Conservation (phyloP, 2,329 filamentous ascomycete species). For the Calycina herbarum region DNA sequence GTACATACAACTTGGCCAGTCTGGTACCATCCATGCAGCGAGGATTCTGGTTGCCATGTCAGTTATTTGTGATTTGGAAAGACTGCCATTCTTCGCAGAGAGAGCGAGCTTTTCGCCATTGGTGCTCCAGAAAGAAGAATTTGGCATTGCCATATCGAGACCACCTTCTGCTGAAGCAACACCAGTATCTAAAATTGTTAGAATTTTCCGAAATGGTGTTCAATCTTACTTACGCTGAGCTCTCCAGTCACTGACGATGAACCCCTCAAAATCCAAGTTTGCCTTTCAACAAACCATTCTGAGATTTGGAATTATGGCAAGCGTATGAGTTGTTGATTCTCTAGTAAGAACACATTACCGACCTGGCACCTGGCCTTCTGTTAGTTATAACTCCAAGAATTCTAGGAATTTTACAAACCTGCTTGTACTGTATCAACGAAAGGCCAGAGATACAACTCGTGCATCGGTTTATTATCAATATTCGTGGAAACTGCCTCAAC, state of each 20-base stretch:
- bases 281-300: constrained; percentile 79
- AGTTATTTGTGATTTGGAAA: constrained; percentile 55
- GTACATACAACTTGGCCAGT: constrained; percentile 51
- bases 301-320: constrained; percentile 73
- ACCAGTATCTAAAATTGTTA: not conserved
- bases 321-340: constrained; percentile 39
- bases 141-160: constrained; percentile 58
- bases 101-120: constrained; percentile 43
- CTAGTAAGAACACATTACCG: constrained; percentile 28
- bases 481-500: constrained; percentile 15
- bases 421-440: constrained; percentile 27
- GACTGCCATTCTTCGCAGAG: constrained; percentile 60
- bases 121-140: constrained; percentile 19
- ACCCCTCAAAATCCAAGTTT: constrained; percentile 82
- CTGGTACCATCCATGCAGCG: constrained; percentile 52
- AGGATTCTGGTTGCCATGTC: constrained; percentile 66
- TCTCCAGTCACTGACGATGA: constrained; percentile 82
- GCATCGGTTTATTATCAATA: constrained; percentile 30
- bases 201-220: not conserved
- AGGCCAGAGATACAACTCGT: constrained; percentile 33
- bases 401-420: constrained; percentile 6
- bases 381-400: not conserved
- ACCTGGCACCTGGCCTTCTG: constrained; percentile 16
- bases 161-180: constrained; percentile 76
- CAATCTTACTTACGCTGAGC: constrained; percentile 68